Evolutionary conservation across 2,329 filamentous ascomycete genomes (phyloP).

Genomic region (Scytalidium lignicola): DNA sequence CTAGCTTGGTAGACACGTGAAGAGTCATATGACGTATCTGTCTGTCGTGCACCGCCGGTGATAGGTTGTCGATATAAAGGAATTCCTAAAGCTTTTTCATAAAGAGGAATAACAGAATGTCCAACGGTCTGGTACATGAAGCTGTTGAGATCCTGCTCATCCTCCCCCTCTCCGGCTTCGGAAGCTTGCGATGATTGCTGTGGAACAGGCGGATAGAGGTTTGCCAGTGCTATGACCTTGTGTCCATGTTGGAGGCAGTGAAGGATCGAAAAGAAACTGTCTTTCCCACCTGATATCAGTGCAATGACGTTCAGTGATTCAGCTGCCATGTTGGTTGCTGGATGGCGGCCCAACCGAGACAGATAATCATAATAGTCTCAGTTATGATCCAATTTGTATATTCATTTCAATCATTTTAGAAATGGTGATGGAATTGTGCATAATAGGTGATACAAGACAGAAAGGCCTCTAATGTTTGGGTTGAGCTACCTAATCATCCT

Average conservation of each 20-base stretch:
- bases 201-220: constrained; percentile 61
- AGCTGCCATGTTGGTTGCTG: constrained; percentile 32
- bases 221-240: constrained; percentile 79
- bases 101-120: constrained; percentile 79
- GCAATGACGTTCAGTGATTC: constrained; percentile 72
- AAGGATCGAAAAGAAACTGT: constrained; percentile 88
- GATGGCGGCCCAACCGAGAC: constrained; percentile 8
- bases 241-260: constrained; percentile 88
- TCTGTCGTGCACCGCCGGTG: constrained; percentile 63
- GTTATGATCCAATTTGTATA: too few species aligned
- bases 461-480: too few species aligned
- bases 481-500: too few species aligned
- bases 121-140: constrained; percentile 99
- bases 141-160: constrained; percentile 74
- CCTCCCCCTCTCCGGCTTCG: constrained; percentile 12
- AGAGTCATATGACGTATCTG: constrained; percentile 62
- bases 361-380: neutral
- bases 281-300: constrained; percentile 92
- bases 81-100: constrained; percentile 70
- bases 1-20: constrained; percentile 11
- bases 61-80: constrained; percentile 83
- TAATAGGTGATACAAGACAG: too few species aligned
- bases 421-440: too few species aligned
- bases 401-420: too few species aligned
- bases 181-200: neutral